Base-by-base conservation (phyloP, 768 basidiomycete species). In the Trametes sanguinea region DNA sequence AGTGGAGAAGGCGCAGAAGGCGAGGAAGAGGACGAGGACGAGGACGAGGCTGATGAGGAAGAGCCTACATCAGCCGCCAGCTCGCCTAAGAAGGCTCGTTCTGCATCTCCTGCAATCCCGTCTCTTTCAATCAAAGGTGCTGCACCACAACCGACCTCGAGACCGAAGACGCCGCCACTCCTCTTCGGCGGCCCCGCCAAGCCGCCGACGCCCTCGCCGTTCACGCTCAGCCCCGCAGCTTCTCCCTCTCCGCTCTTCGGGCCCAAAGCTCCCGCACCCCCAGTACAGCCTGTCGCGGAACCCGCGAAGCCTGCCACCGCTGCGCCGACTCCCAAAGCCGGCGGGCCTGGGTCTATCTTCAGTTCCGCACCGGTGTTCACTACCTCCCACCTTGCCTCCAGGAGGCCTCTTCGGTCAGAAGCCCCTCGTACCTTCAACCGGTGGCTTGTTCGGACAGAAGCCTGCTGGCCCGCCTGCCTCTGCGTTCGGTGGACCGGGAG, bases 91-190 rank as follows among this genome's bases (percentile, higher is more conserved):
- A 54, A 64, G 16, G 54, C 51, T 30, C 42, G 45, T 30, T 47
- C 54, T 4, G 42, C 65, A 5, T 57, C 62, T 4, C 53, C 61
- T 6, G 47, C 39, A 2, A 32, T 56, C 2, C 46, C 60, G 6
- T 16, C 29, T 64, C 63, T 35, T 1, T 3, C 37, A 1, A 14
- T 27, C 13, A 51, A 51, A 30, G 30, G 33, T 40, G 11, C 29
- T 54, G 37, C 55, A 33, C 60, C 65, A 43, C 69, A 73, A 14
- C 68, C 70, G 50, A 63, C 63, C n/a, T 48, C 70, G 43, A 73
- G 79, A 52, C 80, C 84, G 0, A 80, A 77, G 69, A 85, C 83
- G 0, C 82, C 86, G 3, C 81, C 85, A 0, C 65, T 81, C 11
- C 65, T 77, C 29, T 63, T 61, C 10, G 50, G 65, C 1, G 43